phyloP scores from a whole-genome alignment of 768 basidiomycete genomes.

The Mycena maculata region DNA sequence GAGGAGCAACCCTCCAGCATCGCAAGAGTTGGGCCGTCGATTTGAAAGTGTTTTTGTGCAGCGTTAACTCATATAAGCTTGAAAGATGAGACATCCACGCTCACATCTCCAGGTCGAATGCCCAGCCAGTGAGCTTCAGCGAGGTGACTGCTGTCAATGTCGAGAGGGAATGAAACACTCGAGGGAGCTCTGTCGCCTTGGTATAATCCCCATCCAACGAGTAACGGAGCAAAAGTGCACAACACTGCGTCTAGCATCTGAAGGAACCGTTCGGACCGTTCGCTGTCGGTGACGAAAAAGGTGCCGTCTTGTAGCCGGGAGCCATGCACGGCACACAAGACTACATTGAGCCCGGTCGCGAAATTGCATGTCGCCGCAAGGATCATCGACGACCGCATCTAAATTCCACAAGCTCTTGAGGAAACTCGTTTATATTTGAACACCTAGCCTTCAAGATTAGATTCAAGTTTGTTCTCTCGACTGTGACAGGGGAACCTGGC shows the following conservation, averaged over 20 bases:
- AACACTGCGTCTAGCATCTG: neutral
- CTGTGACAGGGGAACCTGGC: too few species aligned
- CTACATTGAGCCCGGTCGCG: neutral
- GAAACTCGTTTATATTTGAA: too few species aligned
- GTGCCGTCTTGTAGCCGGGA: neutral
- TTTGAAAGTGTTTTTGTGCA: neutral
- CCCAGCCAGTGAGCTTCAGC: neutral
- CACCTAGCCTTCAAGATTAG: too few species aligned
- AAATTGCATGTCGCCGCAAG: neutral
- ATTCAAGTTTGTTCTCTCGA: too few species aligned
- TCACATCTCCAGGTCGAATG: neutral
- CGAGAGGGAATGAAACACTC: neutral
- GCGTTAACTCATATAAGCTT: neutral
- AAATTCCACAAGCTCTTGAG: too few species aligned
- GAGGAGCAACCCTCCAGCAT: neutral
- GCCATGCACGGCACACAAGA: constrained; percentile 3
- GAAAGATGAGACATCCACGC: neutral
- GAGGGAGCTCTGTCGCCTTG: neutral
- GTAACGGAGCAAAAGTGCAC: neutral
- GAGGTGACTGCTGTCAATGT: neutral
- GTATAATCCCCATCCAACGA: neutral
- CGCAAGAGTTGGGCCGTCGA: neutral
- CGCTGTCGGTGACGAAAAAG: neutral
- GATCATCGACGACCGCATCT: too few species aligned
- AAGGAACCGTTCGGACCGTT: neutral